A percentile compares a stretch with the other conserved stretches of the same genome.
These are phyloP conservation scores for Sporisorium graminicola DNA, from an alignment of 1,284 basidiomycete genomes.

Conservation along the genomic window DNA sequence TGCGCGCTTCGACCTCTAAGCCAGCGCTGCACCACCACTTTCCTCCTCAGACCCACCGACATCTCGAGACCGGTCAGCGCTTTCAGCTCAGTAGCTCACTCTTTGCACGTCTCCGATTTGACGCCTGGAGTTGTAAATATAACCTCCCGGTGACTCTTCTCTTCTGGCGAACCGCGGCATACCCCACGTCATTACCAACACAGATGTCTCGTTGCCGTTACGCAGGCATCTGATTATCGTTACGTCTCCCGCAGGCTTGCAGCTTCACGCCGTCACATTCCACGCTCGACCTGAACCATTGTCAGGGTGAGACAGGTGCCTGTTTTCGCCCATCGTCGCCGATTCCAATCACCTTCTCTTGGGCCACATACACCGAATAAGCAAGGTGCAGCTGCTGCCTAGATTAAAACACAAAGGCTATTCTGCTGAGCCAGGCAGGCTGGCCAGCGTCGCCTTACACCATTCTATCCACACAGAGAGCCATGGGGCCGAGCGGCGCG, in stretches of 20 bases:
- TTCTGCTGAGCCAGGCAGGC: constrained; percentile 38
- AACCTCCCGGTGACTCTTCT: not conserved
- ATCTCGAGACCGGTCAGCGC: not conserved
- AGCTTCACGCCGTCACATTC: not conserved
- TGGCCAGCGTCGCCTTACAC: constrained; percentile 37
- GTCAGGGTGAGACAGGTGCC: not conserved
- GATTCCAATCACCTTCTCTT: not conserved
- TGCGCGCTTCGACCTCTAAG: not conserved
- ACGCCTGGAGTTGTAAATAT: not conserved
- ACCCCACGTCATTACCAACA: not conserved
- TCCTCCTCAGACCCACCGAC: not conserved
- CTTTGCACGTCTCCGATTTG: not conserved
- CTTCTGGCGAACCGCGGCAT: not conserved
- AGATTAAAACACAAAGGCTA: not conserved
- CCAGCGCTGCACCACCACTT: not conserved
- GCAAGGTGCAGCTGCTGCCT: constrained; percentile 1
- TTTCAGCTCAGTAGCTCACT: not conserved
- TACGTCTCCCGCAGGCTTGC: not conserved
- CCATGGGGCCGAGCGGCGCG: constrained; percentile 46
- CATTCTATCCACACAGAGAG: constrained; percentile 37
- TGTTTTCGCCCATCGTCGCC: not conserved
- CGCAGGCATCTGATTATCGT: constrained; percentile 7
- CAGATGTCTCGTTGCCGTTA: constrained; percentile 17
- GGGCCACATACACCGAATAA: not conserved
- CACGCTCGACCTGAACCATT: not conserved